These are phyloP conservation scores for Cardamine occulta DNA, from an alignment of 345 rosid genomes.

Conservation along the genomic window DNA sequence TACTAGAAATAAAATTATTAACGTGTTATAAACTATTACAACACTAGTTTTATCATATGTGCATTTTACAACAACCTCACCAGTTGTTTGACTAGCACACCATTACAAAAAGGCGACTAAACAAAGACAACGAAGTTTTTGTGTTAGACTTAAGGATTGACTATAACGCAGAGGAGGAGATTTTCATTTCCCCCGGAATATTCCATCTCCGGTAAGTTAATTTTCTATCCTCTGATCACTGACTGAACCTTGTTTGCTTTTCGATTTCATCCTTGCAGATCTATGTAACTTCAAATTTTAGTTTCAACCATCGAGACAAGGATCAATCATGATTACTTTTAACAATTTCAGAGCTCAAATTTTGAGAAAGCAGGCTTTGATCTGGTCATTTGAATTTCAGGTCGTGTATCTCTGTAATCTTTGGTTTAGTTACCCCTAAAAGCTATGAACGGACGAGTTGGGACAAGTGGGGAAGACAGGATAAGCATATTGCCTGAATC, in stretches of 20 bases:
- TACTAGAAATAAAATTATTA: too few species aligned
- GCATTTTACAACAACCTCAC: too few species aligned
- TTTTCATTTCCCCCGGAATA: conserved; percentile 17
- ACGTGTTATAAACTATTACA: too few species aligned
- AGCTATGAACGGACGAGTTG: conserved; percentile 17
- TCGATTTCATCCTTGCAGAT: neutral
- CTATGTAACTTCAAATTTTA: neutral
- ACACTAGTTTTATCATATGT: too few species aligned
- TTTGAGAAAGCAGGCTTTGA: neutral
- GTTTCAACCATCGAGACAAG: neutral
- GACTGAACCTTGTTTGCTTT: conserved; percentile 2
- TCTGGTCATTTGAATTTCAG: neutral
- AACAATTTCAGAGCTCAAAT: neutral
- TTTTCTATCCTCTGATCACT: neutral
- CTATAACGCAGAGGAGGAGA: neutral
- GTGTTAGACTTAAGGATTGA: too few species aligned
- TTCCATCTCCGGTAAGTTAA: conserved; percentile 17
- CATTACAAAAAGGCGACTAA: too few species aligned
- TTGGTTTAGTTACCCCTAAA: neutral
- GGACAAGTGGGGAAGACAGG: conserved; percentile 29
- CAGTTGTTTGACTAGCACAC: too few species aligned
- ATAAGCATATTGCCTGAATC: conserved; percentile 26
- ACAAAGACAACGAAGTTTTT: too few species aligned
- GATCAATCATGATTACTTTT: neutral
- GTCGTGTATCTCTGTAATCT: neutral